phyloP scores from a whole-genome alignment of 2,329 filamentous ascomycete species.

The Colletotrichum sp. region DNA sequence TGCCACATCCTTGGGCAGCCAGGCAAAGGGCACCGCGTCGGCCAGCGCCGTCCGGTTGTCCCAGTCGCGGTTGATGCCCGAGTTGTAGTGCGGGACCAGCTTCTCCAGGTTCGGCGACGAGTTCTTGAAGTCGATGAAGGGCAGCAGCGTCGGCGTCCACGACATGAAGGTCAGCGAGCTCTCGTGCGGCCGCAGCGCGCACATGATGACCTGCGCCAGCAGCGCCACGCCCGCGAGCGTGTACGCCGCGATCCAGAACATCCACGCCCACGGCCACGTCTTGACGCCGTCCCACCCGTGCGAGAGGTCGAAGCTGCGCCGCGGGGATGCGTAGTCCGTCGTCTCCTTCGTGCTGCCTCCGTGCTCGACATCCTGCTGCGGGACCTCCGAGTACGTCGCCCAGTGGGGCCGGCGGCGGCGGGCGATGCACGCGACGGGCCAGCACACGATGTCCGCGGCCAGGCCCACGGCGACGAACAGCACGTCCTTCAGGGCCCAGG shows the following conservation, averaged over 20 bases:
- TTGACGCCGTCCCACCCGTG: background rate
- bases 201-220: conserved; percentile 24
- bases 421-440: conserved; percentile 23
- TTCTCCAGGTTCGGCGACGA: conserved; percentile 29
- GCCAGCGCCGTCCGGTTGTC: conserved; percentile 33
- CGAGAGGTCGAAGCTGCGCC: background rate
- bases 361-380: conserved; percentile 28
- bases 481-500: conserved; percentile 30
- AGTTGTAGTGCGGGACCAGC: conserved; percentile 23
- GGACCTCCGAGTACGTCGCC: conserved; percentile 24
- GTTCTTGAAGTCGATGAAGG: conserved; percentile 35
- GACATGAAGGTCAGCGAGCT: conserved; percentile 38
- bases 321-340: background rate
- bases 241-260: conserved; percentile 2
- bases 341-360: background rate
- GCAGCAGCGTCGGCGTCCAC: conserved; percentile 35
- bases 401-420: background rate
- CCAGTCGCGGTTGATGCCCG: conserved; percentile 29
- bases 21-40: conserved; percentile 23
- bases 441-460: conserved; percentile 29
- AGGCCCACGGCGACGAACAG: conserved; percentile 24
- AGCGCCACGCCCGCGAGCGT: conserved; percentile 17
- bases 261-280: background rate
- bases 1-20: conserved; percentile 28
- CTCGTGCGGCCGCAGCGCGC: conserved; percentile 29